Evolutionary conservation across 2,329 filamentous ascomycete species (phyloP), one percentile per base, ranked within the genome.

Genomic region (Podosphaera xanthii): DNA sequence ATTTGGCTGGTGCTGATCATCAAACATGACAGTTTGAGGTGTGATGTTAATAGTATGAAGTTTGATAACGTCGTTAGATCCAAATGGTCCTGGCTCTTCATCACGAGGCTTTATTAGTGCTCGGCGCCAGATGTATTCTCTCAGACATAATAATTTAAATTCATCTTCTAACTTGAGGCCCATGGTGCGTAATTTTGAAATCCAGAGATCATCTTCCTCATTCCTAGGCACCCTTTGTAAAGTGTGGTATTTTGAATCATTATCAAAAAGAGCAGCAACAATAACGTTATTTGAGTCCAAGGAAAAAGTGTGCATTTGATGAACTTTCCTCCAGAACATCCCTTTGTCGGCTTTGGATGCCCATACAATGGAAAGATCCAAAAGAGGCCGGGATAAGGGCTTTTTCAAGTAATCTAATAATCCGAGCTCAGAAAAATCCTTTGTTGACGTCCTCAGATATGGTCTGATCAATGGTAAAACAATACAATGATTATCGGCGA

Each of bases 191-290:
- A 98, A 72, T 63, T 88, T 85, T 12, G 79, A 76, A n/a, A 98
- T 74, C 90, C 92, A 97, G 64, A 89, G 81, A 62, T 96, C 89
- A 67, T 98, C 92, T 69, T 97, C 91, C 7, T 94, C 89, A 64
- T 90, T 95, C 67, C 82, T 90, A 0, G 78, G 72, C 2, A 86
- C 73, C 64, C 80, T 81, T 62, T 75, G 77, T 35, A 92, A 71
- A 8, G 80, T 75, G 65, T 77, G 78, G 56, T 73, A 69, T 44
- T 76, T 76, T 58, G 77, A 69, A 61, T 84, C 82, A 65, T 74
- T 76, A 54, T 77, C 74, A 53, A 78, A 76, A 61, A 80, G 76
- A 1, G 75, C 73, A 9, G 78, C 75, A 31, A 79, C 65, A 50
- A 56, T 34, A 14, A 75, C 70, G 34, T 73, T 71, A n/a, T 77